These are phyloP conservation scores for Rhynchospora breviuscula DNA, from an alignment of 176 grass and related monocot species.

Conservation along the genomic window DNA sequence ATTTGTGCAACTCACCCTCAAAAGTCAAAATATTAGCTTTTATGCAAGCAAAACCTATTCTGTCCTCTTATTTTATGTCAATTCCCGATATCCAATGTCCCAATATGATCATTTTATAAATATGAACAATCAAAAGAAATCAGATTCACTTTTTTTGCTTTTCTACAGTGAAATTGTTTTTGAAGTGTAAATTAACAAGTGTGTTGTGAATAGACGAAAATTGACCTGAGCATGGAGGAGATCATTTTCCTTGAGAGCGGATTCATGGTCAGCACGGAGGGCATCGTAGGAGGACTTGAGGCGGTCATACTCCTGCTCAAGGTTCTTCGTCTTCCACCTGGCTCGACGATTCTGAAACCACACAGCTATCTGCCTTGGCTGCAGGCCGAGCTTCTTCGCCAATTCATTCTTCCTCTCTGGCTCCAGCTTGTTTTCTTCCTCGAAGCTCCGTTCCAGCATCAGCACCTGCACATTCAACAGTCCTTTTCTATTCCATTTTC, in stretches of 20 bases:
- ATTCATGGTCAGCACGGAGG: constrained; percentile 54
- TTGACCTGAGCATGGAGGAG: constrained; percentile 53
- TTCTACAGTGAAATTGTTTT: neutral
- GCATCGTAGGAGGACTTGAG: constrained; percentile 65
- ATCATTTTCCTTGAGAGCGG: constrained; percentile 65
- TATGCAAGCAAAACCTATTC: neutral
- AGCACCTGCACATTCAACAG: constrained; percentile 34
- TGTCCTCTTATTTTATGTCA: neutral
- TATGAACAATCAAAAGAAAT: neutral
- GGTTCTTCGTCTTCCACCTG: constrained; percentile 92
- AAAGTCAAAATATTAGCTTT: constrained; percentile 9
- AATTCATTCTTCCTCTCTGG: constrained; percentile 85
- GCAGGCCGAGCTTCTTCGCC: constrained; percentile 62
- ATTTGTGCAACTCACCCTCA: neutral
- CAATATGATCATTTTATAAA: neutral
- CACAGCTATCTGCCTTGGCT: constrained; percentile 83
- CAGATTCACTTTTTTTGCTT: neutral
- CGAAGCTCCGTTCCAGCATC: constrained; percentile 66
- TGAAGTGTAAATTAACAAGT: neutral
- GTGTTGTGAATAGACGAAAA: neutral
- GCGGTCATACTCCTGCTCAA: constrained; percentile 73
- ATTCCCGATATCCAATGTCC: neutral
- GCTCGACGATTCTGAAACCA: constrained; percentile 98
- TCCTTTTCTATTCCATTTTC: neutral
- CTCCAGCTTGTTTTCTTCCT: constrained; percentile 89